Conservation (phyloP, 495 filamentous ascomycete genomes). For the Filosporella fistucella region DNA sequence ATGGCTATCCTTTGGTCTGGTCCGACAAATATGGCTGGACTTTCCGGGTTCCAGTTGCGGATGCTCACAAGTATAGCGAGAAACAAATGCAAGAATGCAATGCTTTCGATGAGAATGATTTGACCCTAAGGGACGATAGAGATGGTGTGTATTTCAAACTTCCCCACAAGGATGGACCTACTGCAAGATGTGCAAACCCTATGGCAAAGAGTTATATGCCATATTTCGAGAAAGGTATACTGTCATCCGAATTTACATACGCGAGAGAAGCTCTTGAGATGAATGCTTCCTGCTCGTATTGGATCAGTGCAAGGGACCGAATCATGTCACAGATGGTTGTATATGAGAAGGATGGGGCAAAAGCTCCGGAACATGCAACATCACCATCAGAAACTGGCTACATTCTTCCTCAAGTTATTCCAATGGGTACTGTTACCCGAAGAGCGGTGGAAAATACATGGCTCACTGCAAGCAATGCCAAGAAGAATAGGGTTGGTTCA, state of each 20-base stretch:
- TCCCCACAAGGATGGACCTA: conserved; percentile 91
- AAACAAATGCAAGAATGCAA: conserved; percentile 70
- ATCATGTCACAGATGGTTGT: conserved; percentile 94
- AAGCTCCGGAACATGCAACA: conserved; percentile 7
- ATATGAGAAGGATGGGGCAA: conserved; percentile 57
- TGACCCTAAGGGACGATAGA: conserved; percentile 58
- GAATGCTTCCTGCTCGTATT: conserved; percentile 98
- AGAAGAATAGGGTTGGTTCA: conserved; percentile 89
- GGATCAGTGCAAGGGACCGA: conserved; percentile 90
- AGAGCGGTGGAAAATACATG: conserved; percentile 97
- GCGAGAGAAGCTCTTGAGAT: conserved; percentile 94
- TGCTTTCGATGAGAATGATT: conserved; percentile 68
- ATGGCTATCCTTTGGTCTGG: conserved; percentile 86
- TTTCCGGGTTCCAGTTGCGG: conserved; percentile 66
- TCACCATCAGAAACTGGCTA: conserved; percentile 55
- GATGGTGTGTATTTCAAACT: conserved; percentile 80
- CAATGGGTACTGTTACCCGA: conserved; percentile 98
- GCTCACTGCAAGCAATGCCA: conserved; percentile 97
- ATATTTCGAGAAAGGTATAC: conserved; percentile 85
- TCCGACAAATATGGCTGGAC: conserved; percentile 91
- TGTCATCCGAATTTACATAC: conserved; percentile 81
- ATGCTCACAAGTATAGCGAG: conserved; percentile 59
- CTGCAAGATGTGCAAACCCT: conserved; percentile 76
- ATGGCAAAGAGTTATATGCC: conserved; percentile 84
- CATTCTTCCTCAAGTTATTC: conserved; percentile 97